Evolutionary conservation across 495 filamentous ascomycete genomes (phyloP), one percentile per base, ranked within the genome.

Genomic region (Talaromyces stipitatus): DNA sequence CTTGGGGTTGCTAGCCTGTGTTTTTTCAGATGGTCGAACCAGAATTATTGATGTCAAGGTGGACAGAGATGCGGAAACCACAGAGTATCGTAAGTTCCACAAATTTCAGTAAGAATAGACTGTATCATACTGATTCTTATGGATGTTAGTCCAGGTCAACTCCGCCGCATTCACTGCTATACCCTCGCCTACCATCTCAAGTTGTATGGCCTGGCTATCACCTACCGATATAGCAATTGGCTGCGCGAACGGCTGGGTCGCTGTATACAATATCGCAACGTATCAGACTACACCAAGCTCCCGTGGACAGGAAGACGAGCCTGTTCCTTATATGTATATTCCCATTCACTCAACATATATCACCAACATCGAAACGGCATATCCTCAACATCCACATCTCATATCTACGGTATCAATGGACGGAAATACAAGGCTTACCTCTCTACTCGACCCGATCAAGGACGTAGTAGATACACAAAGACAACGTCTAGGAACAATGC

Each of bases 141-240:
- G 16, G 24, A n/a, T 47, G 56, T 8, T 59, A 80, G 78, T 81
- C 27, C 73, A 78, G 60, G 63, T 83, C 18, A 52, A 64, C 6
- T 62, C 72, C n/a, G 76, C 82, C 0, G 76, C 78, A 14, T 87
- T 87, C 60, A 75, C 80, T 50, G 72, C 76, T 2, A 73, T 66
- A 45, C 68, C 77, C 0, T 64, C 77, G 5, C 68, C 69, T 8
- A 81, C 78, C 1, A 64, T 88, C 32, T 82, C 75, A 61, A 85
- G 84, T 11, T 82, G 75, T 58, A 54, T 88, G 32, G 66, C 77
- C 53, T 90, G 86, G 86, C 69, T 87, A 22, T 85, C 84, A 3
- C 68, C 73, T 9, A 81, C 72, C 46, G 72, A 81, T 47, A 71
- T 90, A 51, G 81, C 80, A n/a, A 78, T 80, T 14, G 83, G 83